Evolutionary conservation across 2,329 filamentous ascomycete genomes (phyloP).

Genomic region (Penicillium sp.): DNA sequence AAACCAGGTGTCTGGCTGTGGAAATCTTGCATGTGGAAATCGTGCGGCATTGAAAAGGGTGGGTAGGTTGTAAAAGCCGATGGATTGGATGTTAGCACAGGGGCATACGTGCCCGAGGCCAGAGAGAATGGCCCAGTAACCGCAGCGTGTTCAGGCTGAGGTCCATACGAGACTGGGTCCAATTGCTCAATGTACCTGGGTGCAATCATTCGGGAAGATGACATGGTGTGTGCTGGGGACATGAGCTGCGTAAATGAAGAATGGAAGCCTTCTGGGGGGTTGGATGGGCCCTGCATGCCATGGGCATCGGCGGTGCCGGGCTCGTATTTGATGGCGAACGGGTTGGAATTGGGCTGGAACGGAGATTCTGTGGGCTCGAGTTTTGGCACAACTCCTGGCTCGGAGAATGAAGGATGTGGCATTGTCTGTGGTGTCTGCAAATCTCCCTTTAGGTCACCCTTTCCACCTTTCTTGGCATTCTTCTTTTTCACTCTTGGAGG

Average conservation of each 20-base stretch:
- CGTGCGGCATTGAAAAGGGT: not conserved
- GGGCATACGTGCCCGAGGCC: not conserved
- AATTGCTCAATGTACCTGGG: not conserved
- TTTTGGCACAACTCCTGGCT: constrained; percentile 11
- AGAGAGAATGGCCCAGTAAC: constrained; percentile 2
- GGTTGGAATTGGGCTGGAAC: constrained; percentile 15
- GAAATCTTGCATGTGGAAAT: constrained; percentile 3
- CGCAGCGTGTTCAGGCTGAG: constrained; percentile 16
- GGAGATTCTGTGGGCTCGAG: constrained; percentile 23
- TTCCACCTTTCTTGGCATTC: constrained; percentile 28
- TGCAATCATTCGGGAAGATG: constrained; percentile 14
- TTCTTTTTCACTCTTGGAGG: constrained; percentile 38
- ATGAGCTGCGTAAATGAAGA: constrained; percentile 8
- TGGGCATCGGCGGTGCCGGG: not conserved
- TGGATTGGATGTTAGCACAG: not conserved
- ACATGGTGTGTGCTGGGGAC: not conserved
- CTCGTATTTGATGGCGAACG: constrained; percentile 38
- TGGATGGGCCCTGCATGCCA: constrained; percentile 15
- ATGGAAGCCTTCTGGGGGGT: constrained; percentile 16
- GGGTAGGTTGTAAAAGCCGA: constrained; percentile 13
- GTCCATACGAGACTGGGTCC: not conserved
- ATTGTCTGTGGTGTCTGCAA: constrained; percentile 12
- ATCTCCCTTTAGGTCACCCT: constrained; percentile 24
- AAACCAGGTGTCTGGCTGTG: not conserved
- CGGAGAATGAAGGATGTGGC: not conserved